Evolutionary conservation across 352 stramenopile genomes (phyloP).

Genomic region (Phytopythium cucurbitacearum): DNA sequence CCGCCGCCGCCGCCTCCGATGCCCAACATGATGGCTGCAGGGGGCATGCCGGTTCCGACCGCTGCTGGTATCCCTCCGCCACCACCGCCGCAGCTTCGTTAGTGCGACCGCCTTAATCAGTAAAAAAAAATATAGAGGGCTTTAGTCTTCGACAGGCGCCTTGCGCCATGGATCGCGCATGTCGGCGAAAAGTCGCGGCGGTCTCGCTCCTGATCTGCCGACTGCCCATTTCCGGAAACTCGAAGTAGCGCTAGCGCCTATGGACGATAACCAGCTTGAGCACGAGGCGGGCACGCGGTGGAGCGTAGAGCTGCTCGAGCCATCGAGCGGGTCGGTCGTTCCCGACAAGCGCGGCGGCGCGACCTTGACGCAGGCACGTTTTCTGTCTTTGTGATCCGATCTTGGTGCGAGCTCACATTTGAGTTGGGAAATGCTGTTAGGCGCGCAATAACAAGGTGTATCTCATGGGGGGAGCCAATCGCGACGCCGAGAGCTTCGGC

Average conservation of each 20-base stretch:
- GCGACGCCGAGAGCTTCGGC: slow-evolving; percentile 43
- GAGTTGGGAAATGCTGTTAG: background rate
- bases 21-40: slow-evolving; percentile 17
- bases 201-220: no score
- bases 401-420: background rate
- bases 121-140: background rate
- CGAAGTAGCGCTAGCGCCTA: no score
- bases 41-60: slow-evolving; percentile 12
- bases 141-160: no score
- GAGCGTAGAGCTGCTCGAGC: slow-evolving; percentile 2
- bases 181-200: no score
- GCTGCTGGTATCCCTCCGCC: slow-evolving; percentile 27
- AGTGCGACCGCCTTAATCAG: background rate
- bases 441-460: slow-evolving; percentile 26
- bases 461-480: slow-evolving; percentile 57
- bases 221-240: no score
- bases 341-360: slow-evolving; percentile 37
- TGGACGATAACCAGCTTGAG: no score
- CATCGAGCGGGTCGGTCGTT: slow-evolving; percentile 4
- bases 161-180: no score
- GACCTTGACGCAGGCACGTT: slow-evolving; percentile 44
- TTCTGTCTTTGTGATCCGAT: background rate
- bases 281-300: background rate
- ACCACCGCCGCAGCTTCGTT: slow-evolving; percentile 27
- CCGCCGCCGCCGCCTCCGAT: slow-evolving; percentile 28